Evolutionary conservation across 495 filamentous ascomycete genomes (phyloP).

Genomic region (Hypomontagnella monticulosa): DNA sequence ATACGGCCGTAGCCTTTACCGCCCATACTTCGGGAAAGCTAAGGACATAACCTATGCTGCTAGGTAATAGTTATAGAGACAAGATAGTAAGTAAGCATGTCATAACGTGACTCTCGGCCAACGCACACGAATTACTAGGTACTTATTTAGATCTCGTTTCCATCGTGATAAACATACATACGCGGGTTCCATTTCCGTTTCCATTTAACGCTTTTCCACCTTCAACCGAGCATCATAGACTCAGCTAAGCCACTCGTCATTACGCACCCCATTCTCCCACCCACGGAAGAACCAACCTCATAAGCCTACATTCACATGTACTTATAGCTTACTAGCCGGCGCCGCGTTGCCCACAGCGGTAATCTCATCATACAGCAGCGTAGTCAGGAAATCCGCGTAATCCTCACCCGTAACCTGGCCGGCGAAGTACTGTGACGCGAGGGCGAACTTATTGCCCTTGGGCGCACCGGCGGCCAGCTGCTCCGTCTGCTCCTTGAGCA

Average conservation of each 20-base stretch:
- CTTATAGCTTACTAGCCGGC: slow-evolving; percentile 80
- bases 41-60: too few relatives aligned
- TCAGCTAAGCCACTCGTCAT: too few relatives aligned
- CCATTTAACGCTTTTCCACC: too few relatives aligned
- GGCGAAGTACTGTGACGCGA: slow-evolving; percentile 92
- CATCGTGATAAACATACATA: slow-evolving; percentile 31
- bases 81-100: too few relatives aligned
- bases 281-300: too few relatives aligned
- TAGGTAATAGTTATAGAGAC: too few relatives aligned
- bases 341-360: slow-evolving; percentile 76
- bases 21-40: too few relatives aligned
- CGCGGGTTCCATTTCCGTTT: not conserved
- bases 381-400: slow-evolving; percentile 96
- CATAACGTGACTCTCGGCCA: not conserved
- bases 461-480: slow-evolving; percentile 76
- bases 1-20: too few relatives aligned
- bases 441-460: slow-evolving; percentile 90
- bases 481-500: slow-evolving; percentile 87
- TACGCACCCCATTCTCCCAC: not conserved
- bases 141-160: slow-evolving; percentile 20
- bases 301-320: not conserved
- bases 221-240: too few relatives aligned
- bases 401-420: slow-evolving; percentile 95
- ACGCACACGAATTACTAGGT: slow-evolving; percentile 7
- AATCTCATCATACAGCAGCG: slow-evolving; percentile 94